A percentile compares a stretch with the other conserved stretches of the same genome.
These are phyloP conservation scores for Geranium incanum DNA, from an alignment of 441 rosid species.

Conservation along the genomic window DNA sequence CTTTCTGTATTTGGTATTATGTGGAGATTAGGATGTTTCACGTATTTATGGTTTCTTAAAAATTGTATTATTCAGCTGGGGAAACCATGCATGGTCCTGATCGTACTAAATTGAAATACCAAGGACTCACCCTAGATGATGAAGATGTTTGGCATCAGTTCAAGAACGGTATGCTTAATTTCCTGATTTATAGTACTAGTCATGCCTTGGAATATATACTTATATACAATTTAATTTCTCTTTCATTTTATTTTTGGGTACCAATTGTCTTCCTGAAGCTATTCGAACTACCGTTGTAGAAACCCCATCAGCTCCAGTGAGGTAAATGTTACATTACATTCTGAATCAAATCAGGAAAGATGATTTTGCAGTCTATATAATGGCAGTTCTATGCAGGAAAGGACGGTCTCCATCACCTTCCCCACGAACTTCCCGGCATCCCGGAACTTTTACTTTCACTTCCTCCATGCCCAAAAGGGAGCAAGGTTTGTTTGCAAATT, in stretches of 20 bases:
- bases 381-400: slow-evolving; percentile 41
- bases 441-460: slow-evolving; percentile 69
- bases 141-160: slow-evolving; percentile 84
- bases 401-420: slow-evolving; percentile 58
- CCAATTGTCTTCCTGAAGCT: slow-evolving; percentile 37
- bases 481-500: slow-evolving; percentile 34
- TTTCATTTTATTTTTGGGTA: slow-evolving; percentile 8
- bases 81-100: slow-evolving; percentile 53
- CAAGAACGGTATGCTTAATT: slow-evolving; percentile 45
- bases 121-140: slow-evolving; percentile 70
- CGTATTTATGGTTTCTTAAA: not conserved
- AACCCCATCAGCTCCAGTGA: slow-evolving; percentile 41
- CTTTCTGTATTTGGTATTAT: not conserved
- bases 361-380: slow-evolving; percentile 1
- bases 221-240: slow-evolving; percentile 14
- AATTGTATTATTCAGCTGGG: slow-evolving; percentile 47
- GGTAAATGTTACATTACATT: slow-evolving; percentile 32
- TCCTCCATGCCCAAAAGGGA: slow-evolving; percentile 49
- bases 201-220: slow-evolving; percentile 7
- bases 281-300: slow-evolving; percentile 70
- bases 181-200: slow-evolving; percentile 1
- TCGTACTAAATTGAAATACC: slow-evolving; percentile 49
- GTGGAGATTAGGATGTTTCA: slow-evolving; percentile 6
- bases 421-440: slow-evolving; percentile 49
- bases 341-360: not conserved